These are phyloP conservation scores for Hirschfeldia incana DNA, from an alignment of 345 rosid genomes.

Conservation along the genomic window DNA sequence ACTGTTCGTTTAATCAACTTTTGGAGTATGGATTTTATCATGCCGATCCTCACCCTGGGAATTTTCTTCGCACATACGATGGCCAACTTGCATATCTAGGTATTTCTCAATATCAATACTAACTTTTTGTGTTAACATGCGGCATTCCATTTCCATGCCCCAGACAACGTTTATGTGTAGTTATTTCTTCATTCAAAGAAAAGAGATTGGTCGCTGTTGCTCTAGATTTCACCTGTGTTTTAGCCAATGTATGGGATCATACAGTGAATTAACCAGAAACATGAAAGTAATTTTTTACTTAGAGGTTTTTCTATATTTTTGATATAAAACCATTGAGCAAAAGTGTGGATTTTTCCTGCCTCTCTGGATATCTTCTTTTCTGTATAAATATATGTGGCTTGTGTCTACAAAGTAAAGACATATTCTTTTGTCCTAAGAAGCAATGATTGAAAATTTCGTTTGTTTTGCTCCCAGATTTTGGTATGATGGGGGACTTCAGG, in stretches of 20 bases:
- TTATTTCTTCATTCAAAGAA: conserved; percentile 2
- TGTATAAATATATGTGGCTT: conserved; percentile 1
- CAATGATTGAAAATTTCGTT: conserved; percentile 39
- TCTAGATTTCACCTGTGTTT: conserved; percentile 10
- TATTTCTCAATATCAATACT: conserved; percentile 33
- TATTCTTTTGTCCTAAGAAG: conserved; percentile 1
- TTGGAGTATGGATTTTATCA: conserved; percentile 93
- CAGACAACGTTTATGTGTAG: background rate
- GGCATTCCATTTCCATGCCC: background rate
- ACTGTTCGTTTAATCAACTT: conserved; percentile 95
- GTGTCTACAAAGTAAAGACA: conserved; percentile 11
- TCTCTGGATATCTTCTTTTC: conserved; percentile 1
- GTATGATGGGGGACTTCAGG: conserved; percentile 98
- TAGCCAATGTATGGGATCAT: background rate
- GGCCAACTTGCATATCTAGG: conserved; percentile 95
- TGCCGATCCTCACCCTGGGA: conserved; percentile 99
- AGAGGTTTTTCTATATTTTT: background rate
- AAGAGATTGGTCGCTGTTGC: conserved; percentile 2
- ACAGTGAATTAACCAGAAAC: conserved; percentile 21
- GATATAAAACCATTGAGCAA: background rate
- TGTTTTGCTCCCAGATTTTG: conserved; percentile 67
- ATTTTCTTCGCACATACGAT: conserved; percentile 80
- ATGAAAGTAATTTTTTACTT: background rate
- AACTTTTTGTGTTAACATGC: background rate
- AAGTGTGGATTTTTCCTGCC: background rate